Evolutionary conservation across 495 filamentous ascomycete genomes (phyloP).

Genomic region (Penicillium tannophilum): DNA sequence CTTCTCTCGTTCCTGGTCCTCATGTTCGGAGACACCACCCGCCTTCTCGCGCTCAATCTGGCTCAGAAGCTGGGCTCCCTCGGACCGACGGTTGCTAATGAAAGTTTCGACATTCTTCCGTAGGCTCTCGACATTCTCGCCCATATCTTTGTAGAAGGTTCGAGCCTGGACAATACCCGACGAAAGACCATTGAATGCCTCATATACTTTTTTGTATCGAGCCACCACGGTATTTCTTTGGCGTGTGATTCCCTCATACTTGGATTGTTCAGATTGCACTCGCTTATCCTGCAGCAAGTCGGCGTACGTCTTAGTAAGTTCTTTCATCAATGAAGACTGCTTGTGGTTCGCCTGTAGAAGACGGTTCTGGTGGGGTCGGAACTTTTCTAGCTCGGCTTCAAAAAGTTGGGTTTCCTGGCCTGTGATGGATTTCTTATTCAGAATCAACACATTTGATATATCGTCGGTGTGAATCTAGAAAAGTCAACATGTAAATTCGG

Average conservation of each 20-base stretch:
- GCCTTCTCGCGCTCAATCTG: conserved; percentile 83
- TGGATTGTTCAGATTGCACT: conserved; percentile 89
- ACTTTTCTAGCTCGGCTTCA: conserved; percentile 93
- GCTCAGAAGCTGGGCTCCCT: conserved; percentile 84
- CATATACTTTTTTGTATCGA: conserved; percentile 89
- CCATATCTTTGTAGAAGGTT: conserved; percentile 94
- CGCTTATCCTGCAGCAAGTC: conserved; percentile 91
- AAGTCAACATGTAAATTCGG: background rate
- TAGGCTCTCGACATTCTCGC: conserved; percentile 90
- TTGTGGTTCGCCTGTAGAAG: conserved; percentile 92
- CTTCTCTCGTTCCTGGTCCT: conserved; percentile 82
- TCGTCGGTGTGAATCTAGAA: conserved; percentile 93
- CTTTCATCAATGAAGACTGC: conserved; percentile 91
- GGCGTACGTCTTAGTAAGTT: conserved; percentile 85
- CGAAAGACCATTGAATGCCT: conserved; percentile 89
- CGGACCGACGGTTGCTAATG: conserved; percentile 88
- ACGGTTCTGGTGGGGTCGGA: conserved; percentile 87
- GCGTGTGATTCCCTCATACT: conserved; percentile 85
- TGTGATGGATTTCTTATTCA: conserved; percentile 93
- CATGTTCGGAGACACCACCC: conserved; percentile 68
- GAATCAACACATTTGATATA: conserved; percentile 92
- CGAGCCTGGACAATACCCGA: conserved; percentile 83
- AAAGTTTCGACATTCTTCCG: conserved; percentile 96
- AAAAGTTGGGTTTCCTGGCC: conserved; percentile 86
- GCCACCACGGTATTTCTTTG: conserved; percentile 79